Percentiles rank a stretch among this genome's conserved stretches.
Conservation (phyloP, 2,329 filamentous ascomycete species). For the Verticillium isaacii region DNA sequence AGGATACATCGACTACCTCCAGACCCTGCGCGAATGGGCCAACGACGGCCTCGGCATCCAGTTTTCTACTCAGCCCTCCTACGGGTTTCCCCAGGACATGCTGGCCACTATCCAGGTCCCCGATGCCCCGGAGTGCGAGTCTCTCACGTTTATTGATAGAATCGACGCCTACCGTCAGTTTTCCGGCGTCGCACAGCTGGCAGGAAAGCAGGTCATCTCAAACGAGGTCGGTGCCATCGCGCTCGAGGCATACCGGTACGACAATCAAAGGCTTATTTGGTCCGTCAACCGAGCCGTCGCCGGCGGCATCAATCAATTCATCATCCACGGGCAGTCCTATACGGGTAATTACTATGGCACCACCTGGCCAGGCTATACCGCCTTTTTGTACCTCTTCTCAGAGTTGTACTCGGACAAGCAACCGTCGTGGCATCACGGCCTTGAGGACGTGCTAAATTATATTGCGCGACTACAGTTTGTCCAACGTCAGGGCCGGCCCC, state of each 20-base stretch:
- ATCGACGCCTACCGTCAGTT: slow-evolving; percentile 36
- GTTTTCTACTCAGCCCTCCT: slow-evolving; percentile 32
- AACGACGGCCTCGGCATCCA: slow-evolving; percentile 23
- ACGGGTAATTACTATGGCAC: slow-evolving; percentile 36
- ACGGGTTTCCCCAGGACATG: slow-evolving; percentile 38
- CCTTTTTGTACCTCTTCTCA: slow-evolving; percentile 35
- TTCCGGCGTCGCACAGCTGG: slow-evolving; percentile 30
- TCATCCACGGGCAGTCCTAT: slow-evolving; percentile 38
- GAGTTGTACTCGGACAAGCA: slow-evolving; percentile 33
- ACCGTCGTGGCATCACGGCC: slow-evolving; percentile 29
- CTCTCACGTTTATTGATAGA: slow-evolving; percentile 25
- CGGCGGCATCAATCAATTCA: slow-evolving; percentile 35
- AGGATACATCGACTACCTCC: slow-evolving; percentile 21
- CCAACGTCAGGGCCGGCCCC: slow-evolving; percentile 29
- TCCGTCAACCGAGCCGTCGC: slow-evolving; percentile 31
- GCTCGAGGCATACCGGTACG: slow-evolving; percentile 17
- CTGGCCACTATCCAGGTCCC: slow-evolving; percentile 27
- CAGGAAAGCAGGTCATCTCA: slow-evolving; percentile 31
- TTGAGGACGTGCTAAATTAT: slow-evolving; percentile 26
- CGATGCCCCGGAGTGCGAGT: slow-evolving; percentile 35
- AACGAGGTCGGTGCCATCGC: slow-evolving; percentile 28
- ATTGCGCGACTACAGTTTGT: slow-evolving; percentile 31
- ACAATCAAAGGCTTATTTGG: slow-evolving; percentile 18
- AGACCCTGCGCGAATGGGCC: slow-evolving; percentile 23
- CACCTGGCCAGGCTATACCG: slow-evolving; percentile 42